Evolutionary conservation across 2,329 filamentous ascomycete genomes (phyloP).

Genomic region (Colletotrichum filicis): DNA sequence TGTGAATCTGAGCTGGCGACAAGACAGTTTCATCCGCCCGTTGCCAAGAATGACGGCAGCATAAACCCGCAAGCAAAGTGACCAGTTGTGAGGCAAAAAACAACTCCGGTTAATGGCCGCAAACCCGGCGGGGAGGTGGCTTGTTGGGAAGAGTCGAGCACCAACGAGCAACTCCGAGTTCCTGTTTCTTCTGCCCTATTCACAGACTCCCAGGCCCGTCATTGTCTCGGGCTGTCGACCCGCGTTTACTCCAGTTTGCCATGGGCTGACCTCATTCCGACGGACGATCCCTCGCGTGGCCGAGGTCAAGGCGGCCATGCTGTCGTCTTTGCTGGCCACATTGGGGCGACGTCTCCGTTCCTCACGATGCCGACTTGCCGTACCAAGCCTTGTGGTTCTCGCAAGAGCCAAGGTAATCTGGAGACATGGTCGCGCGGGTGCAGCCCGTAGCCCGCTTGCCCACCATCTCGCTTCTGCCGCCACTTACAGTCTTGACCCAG

Average conservation of each 20-base stretch:
- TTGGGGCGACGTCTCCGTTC: constrained; percentile 8
- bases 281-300: background rate
- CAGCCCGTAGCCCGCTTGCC: constrained; percentile 18
- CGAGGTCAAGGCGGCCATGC: background rate
- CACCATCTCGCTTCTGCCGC: constrained; percentile 21
- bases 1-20: background rate
- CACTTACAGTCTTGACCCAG: background rate
- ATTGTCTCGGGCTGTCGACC: background rate
- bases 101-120: background rate
- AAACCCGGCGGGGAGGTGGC: background rate
- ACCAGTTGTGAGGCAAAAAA: background rate
- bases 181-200: constrained; percentile 6
- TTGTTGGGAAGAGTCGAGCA: background rate
- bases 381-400: constrained; percentile 28
- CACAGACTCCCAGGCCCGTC: background rate
- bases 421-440: background rate
- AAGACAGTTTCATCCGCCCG: constrained; percentile 19
- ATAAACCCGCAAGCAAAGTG: background rate
- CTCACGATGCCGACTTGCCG: constrained; percentile 33
- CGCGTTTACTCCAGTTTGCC: background rate
- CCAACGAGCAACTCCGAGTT: background rate
- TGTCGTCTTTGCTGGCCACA: constrained; percentile 27
- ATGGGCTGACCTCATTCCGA: background rate
- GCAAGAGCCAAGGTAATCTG: constrained; percentile 6
- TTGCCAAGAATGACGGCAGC: constrained; percentile 22